Conservation (phyloP, 257 asterid genomes). For the Vinca minor region DNA sequence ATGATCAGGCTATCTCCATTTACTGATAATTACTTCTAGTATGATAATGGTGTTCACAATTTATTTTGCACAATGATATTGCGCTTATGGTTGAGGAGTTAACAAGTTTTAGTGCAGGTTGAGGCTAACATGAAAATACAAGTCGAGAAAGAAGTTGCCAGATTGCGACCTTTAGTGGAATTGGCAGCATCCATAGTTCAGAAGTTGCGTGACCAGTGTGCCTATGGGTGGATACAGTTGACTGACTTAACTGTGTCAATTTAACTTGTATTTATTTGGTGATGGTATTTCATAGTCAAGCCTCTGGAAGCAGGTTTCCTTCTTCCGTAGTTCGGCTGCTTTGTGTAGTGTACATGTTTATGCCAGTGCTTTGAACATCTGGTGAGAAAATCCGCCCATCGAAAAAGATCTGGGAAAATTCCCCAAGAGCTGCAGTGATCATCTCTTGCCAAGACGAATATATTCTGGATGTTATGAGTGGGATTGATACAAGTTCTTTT, state of each 20-base stretch:
- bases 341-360: not conserved
- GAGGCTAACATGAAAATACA: slow-evolving; percentile 42
- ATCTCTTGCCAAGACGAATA: too few relatives aligned
- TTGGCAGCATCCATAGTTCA: slow-evolving; percentile 57
- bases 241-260: slow-evolving; percentile 43
- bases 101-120: slow-evolving; percentile 31
- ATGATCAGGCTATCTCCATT: not conserved
- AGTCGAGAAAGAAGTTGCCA: slow-evolving; percentile 57
- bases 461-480: too few relatives aligned
- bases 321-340: not conserved
- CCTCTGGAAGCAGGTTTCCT: not conserved
- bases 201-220: slow-evolving; percentile 65
- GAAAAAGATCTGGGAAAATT: not conserved
- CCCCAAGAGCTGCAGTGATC: too few relatives aligned
- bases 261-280: slow-evolving; percentile 14
- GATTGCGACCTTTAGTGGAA: slow-evolving; percentile 57
- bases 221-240: slow-evolving; percentile 83
- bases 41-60: not conserved
- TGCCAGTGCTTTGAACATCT: not conserved
- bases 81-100: not conserved
- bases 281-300: not conserved
- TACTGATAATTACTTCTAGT: not conserved
- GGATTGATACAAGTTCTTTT: too few relatives aligned
- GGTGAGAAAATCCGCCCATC: not conserved
- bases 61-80: not conserved